phyloP scores from a whole-genome alignment of 2,329 filamentous ascomycete species.

The Cordyceps cicadae region DNA sequence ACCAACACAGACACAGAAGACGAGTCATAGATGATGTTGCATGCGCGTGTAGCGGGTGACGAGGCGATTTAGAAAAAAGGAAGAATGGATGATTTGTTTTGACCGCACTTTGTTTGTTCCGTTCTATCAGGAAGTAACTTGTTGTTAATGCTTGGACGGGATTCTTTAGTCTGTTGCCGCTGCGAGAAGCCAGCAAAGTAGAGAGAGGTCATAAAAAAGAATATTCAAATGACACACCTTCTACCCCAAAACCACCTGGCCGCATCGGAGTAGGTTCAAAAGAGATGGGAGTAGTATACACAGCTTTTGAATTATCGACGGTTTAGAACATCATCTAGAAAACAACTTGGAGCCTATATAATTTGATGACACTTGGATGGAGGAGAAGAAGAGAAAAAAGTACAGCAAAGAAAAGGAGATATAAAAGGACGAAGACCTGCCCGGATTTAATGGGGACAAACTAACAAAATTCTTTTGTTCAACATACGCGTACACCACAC shows the following conservation, averaged over 20 bases:
- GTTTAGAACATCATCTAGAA: not conserved
- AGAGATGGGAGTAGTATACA: not conserved
- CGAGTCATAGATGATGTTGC: conserved; percentile 34
- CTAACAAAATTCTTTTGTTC: not conserved
- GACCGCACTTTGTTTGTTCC: not conserved
- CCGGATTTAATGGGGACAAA: not conserved
- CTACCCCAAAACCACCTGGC: not conserved
- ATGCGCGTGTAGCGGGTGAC: not conserved
- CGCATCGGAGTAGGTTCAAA: not conserved
- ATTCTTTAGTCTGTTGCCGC: not conserved
- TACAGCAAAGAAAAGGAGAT: not conserved
- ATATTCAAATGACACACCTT: not conserved
- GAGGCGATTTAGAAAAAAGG: not conserved
- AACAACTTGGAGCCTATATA: too few species aligned
- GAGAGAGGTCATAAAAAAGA: not conserved
- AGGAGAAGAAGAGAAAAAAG: not conserved
- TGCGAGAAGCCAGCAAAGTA: not conserved
- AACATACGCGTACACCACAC: conserved; percentile 66
- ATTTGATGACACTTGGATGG: too few species aligned
- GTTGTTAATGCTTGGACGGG: not conserved
- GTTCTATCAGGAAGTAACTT: not conserved
- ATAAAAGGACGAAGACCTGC: not conserved
- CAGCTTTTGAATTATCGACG: not conserved
- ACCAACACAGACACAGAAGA: conserved; percentile 63
- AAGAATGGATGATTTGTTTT: not conserved